These are phyloP conservation scores for Dendrobium huoshanense DNA, from an alignment of 106 monocot genomes.

Conservation along the genomic window DNA sequence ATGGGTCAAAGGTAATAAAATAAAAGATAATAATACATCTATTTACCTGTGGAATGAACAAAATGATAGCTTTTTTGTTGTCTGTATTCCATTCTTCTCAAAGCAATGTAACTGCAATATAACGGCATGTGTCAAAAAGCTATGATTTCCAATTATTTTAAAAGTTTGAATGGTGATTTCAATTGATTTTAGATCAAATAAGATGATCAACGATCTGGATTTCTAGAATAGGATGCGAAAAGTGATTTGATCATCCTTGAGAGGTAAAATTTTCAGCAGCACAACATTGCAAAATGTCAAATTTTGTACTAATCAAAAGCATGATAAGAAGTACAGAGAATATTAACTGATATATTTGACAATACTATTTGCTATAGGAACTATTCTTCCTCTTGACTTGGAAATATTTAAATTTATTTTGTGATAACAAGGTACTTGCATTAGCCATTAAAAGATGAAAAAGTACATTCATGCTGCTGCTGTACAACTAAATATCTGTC, in stretches of 20 bases:
- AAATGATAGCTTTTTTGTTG: constrained; percentile 80
- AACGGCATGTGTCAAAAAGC: background rate
- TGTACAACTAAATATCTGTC: no score
- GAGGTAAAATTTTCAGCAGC: background rate
- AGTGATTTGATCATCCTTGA: background rate
- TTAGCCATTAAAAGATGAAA: background rate
- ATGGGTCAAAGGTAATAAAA: no score
- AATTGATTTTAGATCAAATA: background rate
- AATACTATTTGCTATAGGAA: background rate
- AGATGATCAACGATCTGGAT: background rate
- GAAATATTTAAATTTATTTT: background rate
- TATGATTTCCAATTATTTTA: background rate
- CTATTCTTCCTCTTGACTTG: background rate
- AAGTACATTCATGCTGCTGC: no score
- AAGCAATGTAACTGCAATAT: constrained; percentile 66
- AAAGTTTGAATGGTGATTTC: constrained; percentile 5
- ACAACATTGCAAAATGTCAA: background rate
- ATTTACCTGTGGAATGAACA: constrained; percentile 68
- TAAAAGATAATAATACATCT: background rate
- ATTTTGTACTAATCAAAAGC: background rate
- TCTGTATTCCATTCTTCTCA: constrained; percentile 77
- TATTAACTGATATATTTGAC: background rate
- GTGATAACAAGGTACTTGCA: no score
- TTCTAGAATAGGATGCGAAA: background rate
- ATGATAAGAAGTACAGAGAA: background rate